These are phyloP conservation scores for Candida loeiensis DNA, from an alignment of 805 yeast genomes.

Conservation along the genomic window DNA sequence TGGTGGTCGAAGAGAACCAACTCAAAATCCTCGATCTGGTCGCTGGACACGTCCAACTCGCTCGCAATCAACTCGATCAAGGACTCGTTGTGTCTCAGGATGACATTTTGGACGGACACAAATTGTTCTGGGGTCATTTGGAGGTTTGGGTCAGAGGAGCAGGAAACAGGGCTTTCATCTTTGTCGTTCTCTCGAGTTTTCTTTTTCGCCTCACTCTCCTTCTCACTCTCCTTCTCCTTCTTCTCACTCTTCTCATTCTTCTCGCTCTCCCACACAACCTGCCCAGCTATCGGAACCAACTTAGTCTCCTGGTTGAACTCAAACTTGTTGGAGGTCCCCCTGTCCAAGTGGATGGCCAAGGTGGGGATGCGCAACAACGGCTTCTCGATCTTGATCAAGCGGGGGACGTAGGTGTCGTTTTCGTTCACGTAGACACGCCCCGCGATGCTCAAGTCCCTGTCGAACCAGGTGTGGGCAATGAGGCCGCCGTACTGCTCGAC, in stretches of 20 bases:
- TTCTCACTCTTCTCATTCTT: conserved; percentile 11
- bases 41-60: conserved; percentile 49
- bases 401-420: conserved; percentile 53
- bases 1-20: conserved; percentile 82
- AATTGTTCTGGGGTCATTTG: conserved; percentile 52
- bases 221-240: background rate
- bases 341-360: conserved; percentile 84
- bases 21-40: conserved; percentile 87
- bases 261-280: conserved; percentile 23
- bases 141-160: conserved; percentile 50
- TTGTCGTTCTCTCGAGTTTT: conserved; percentile 13
- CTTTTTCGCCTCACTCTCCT: conserved; percentile 23
- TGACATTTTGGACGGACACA: conserved; percentile 59
- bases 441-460: conserved; percentile 85
- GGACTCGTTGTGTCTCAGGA: conserved; percentile 73
- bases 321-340: conserved; percentile 71
- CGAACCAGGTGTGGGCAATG: conserved; percentile 96
- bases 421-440: conserved; percentile 77
- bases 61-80: conserved; percentile 65
- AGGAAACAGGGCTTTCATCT: no score
- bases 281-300: conserved; percentile 81
- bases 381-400: conserved; percentile 71
- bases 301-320: conserved; percentile 89
- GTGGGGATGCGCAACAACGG: conserved; percentile 92
- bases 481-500: conserved; percentile 96